Evolutionary conservation across 768 basidiomycete species (phyloP), one percentile per base, ranked within the genome.

Genomic region (Boletus vermiculosoides): DNA sequence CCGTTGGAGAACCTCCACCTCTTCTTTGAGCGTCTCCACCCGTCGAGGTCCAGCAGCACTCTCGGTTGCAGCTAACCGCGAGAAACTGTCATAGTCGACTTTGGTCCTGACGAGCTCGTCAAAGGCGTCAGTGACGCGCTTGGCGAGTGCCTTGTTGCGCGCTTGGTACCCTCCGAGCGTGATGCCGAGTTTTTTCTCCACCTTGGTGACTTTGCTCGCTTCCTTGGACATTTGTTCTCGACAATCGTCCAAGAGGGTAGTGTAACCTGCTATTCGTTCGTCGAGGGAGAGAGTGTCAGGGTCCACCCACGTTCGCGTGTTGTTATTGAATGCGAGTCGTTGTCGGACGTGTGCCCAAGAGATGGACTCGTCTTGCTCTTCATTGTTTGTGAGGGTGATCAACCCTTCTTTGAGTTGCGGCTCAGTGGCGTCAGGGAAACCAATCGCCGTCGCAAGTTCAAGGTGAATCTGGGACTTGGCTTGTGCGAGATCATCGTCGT

Each of bases 121-220:
- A 69, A 92, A 92, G 1, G 85, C 82, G 30, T 84, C 82, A 3
- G 75, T 77, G 45, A 92, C 68, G 2, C 86, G 84, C 70, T 82
- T 84, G 16, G 80, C 72, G 3, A 94, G 78, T 40, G 83, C 81
- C 65, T 80, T 80, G 30, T 85, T 85, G 11, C 95, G 84, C 39
- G 82, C 80, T 67, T 91, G 84, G 71, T 98, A 98, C 10, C 97
- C 97, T n/a, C 94, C 94, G 3, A 98, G 83, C 15, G 83, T 82
- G 55, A 94, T 84, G 10, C 79, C 81, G 11, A 98, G 82, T 71
- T 94, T 96, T 83, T 94, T 97, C 78, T 98, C 96, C 6, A 80
- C 68, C 77, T 97, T 98, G 22, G 82, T 72, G 0, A 90, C 88
- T 69, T 89, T 92, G 52, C 79, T 81, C 0, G 91, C 90, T 66